Base-by-base conservation (phyloP, 1,139 yeast genomes). In the Blastobotrys arbuscula region DNA sequence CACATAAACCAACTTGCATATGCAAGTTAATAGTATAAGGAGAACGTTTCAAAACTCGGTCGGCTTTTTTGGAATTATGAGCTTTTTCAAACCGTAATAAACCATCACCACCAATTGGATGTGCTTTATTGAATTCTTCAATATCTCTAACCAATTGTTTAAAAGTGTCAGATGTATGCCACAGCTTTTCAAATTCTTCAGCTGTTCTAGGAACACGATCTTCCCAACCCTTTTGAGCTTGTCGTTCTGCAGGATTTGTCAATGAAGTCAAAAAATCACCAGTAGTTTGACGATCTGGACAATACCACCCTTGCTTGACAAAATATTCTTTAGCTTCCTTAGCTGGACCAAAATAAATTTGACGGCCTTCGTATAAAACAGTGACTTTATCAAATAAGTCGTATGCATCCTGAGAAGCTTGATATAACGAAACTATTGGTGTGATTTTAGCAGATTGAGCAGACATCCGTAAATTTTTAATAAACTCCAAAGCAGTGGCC, bases 251-350 rank as follows among this genome's bases (percentile, higher is more conserved):
- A 5, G 95, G 90, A 59, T 82, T 81, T 2, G 95, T 84, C 45
- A 86, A 70, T 1, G 94, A 79, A 1, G 95, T 86, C 60, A 87
- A 71, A 65, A 78, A 87, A 64, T 87, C 96, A n/a, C 90, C 86
- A 52, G 92, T 82, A 10, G 94, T 83, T 69, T 84, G 89, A 65
- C 95, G 79, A 37, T 75, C 73, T 35, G 87, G 84, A 61, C 88
- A 84, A 12, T 73, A 74, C 64, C 78, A 84, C 35, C 94, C 94
- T 85, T 83, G 79, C 35, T 73, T 73, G 48, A 68, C 60, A 63
- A 84, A 84, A 65, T 72, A 84, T 38, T 70, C 69, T 58, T 77
- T 81, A 3, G 92, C 95, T 30, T 69, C 63, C 15, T 66, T 64
- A 13, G 79, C 74, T 36, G 77, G 76, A 52, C 96, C 96, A 61